Evolutionary conservation across 192 early-diverging fungal species (phyloP), one percentile per base, ranked within the genome.

Genomic region (Gryganskiella cystojenkinii): DNA sequence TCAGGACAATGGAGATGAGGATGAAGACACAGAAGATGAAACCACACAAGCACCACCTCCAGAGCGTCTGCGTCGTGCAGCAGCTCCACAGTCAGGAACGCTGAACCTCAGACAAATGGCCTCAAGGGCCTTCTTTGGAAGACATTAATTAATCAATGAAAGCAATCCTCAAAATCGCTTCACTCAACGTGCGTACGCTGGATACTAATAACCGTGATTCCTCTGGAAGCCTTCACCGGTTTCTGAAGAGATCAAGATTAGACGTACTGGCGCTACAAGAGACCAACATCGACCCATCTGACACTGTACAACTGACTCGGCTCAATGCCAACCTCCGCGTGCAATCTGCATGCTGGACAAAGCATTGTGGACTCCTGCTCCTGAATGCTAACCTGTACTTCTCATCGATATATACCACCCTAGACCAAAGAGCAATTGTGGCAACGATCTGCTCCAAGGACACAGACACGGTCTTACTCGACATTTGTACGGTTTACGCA

Each of bases 191-290:
- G 0, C 47, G 61, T 31, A 24, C 1, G 6, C 49, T 62, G 13
- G 13, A 37, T 24, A 62, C 27, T 17, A 34, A 43, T 5, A 61
- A 61, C 45, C 14, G 2, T 17, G 22, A 14, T 0, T 27, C 45
- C 3, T 7, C 60, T 49, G 37, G 61, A 33, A 52, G 40, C 33
- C 51, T 51, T 19, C 47, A 51, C 47, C 30, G 24, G 3, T 62
- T 9, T 17, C 19, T 51, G 7, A 51, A 17, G 1, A 24, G 15
- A 4, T 47, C 49, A 35, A 49, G 33, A 28, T 24, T 51, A 19
- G 47, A 24, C 20, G 51, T 51, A 13, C 37, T 62, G 30, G 61
- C 46, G 2, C 28, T 62, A 22, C 61, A 62, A 27, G 60, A 62
- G 34, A 51, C 60, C 3, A 35, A 34, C 1, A 31, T 62, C n/a